A percentile compares a stretch with the other conserved stretches of the same genome.
Evolutionary conservation across 2,329 filamentous ascomycete genomes (phyloP).

Genomic region (Colletotrichum sp.): DNA sequence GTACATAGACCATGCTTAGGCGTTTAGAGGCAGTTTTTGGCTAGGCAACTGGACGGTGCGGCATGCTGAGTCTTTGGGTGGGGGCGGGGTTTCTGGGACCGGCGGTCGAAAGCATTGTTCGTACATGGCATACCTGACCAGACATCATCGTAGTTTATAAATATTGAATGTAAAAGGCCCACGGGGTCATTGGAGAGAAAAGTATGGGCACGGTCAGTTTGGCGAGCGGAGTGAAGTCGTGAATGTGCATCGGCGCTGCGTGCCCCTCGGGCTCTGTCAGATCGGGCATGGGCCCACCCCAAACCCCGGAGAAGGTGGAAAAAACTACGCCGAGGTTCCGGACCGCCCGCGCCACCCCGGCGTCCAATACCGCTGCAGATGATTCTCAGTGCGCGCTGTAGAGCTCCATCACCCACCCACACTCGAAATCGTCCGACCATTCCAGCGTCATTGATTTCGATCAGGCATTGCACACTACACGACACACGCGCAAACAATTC

Average conservation of each 20-base stretch:
- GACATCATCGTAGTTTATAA: slow-evolving; percentile 11
- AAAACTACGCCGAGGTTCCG: slow-evolving; percentile 17
- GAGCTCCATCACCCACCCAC: background rate
- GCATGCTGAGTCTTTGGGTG: slow-evolving; percentile 4
- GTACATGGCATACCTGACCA: slow-evolving; percentile 11
- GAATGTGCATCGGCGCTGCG: background rate
- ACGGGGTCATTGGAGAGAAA: background rate
- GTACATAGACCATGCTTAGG: slow-evolving; percentile 15
- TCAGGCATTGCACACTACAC: background rate
- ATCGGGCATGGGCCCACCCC: slow-evolving; percentile 2
- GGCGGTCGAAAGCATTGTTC: slow-evolving; percentile 1
- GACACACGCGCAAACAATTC: background rate
- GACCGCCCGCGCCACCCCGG: background rate
- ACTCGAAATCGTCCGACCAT: background rate
- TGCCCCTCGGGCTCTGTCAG: slow-evolving; percentile 6
- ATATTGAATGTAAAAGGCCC: background rate
- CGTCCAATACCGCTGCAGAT: slow-evolving; percentile 11
- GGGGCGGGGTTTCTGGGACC: slow-evolving; percentile 1
- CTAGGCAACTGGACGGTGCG: slow-evolving; percentile 8
- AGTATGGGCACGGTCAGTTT: background rate
- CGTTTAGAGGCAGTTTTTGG: slow-evolving; percentile 14
- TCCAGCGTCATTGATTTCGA: slow-evolving; percentile 1
- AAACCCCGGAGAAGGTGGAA: slow-evolving; percentile 12
- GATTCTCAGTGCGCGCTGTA: background rate
- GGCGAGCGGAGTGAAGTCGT: background rate